A percentile compares a stretch with the other conserved stretches of the same genome.
These are phyloP conservation scores for Pistacia integerrima DNA, from an alignment of 345 rosid genomes.

Conservation along the genomic window DNA sequence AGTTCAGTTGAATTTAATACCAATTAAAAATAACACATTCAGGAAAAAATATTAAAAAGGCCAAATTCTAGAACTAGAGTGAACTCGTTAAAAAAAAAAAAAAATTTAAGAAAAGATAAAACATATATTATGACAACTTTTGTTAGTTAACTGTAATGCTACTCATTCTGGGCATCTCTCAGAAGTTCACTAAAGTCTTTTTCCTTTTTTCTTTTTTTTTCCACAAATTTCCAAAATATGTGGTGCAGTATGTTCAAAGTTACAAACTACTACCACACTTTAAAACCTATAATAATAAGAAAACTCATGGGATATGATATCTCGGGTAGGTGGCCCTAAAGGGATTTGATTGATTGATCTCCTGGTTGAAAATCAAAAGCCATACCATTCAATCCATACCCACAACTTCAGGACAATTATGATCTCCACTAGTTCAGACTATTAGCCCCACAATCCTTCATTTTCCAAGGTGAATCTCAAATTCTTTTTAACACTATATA, in stretches of 20 bases:
- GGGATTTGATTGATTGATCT: too few relatives aligned
- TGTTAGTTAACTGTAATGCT: background rate
- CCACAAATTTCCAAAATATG: too few relatives aligned
- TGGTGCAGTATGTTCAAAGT: background rate
- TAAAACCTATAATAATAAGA: background rate
- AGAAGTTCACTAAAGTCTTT: too few relatives aligned
- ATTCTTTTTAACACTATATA: too few relatives aligned
- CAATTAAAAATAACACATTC: background rate
- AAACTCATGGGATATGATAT: background rate
- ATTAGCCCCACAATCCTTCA: too few relatives aligned
- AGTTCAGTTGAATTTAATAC: slow-evolving; percentile 3
- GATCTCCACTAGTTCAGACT: too few relatives aligned
- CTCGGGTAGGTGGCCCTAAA: background rate
- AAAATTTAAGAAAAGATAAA: background rate
- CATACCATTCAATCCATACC: too few relatives aligned
- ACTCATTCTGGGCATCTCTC: too few relatives aligned
- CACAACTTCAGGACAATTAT: too few relatives aligned
- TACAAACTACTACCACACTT: background rate
- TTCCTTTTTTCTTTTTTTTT: too few relatives aligned
- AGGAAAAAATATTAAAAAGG: background rate
- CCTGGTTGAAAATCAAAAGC: too few relatives aligned
- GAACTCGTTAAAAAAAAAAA: background rate
- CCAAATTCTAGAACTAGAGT: background rate
- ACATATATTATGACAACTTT: background rate
- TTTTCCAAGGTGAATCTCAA: too few relatives aligned